A percentile compares a stretch with the other conserved stretches of the same genome.
Evolutionary conservation across 192 early-diverging fungal species (phyloP).

Genomic region (Entomortierella parvispora): DNA sequence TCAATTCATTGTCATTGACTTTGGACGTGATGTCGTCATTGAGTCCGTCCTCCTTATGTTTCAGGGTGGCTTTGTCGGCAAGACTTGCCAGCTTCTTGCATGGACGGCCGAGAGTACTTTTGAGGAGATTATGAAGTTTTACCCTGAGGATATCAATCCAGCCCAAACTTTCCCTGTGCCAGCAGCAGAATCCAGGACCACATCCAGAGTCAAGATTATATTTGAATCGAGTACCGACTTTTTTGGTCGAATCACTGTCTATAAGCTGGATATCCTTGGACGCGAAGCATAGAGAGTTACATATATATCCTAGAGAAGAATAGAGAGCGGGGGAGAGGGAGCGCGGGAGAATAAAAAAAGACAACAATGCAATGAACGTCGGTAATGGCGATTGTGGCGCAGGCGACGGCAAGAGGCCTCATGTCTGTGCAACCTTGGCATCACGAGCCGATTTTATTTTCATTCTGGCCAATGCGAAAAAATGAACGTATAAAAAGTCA

Average conservation of each 20-base stretch:
- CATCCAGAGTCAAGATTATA: conserved; percentile 63
- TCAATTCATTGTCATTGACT: conserved; percentile 80
- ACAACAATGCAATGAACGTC: too few relatives aligned
- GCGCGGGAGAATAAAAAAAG: too few relatives aligned
- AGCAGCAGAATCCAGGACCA: conserved; percentile 9
- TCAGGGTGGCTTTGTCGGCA: conserved; percentile 91
- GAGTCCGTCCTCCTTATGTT: conserved; percentile 70
- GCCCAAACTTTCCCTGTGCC: conserved; percentile 61
- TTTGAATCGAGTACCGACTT: conserved; percentile 85
- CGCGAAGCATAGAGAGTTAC: conserved; percentile 31
- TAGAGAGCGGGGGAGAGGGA: too few relatives aligned
- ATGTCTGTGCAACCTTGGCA: too few relatives aligned
- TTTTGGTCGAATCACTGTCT: conserved; percentile 85
- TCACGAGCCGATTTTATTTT: too few relatives aligned
- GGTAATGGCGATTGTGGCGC: too few relatives aligned
- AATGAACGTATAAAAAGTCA: too few relatives aligned
- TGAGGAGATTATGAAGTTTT: conserved; percentile 60
- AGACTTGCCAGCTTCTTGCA: conserved; percentile 66
- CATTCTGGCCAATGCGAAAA: too few relatives aligned
- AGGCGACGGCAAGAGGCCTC: too few relatives aligned
- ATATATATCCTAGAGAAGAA: too few relatives aligned
- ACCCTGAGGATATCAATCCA: conserved; percentile 81
- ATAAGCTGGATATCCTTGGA: conserved; percentile 76
- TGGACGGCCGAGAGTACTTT: conserved; percentile 52
- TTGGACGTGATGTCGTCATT: conserved; percentile 58